These are phyloP conservation scores for Cymodocea nodosa DNA, from an alignment of 116 monocot genomes.

Conservation along the genomic window DNA sequence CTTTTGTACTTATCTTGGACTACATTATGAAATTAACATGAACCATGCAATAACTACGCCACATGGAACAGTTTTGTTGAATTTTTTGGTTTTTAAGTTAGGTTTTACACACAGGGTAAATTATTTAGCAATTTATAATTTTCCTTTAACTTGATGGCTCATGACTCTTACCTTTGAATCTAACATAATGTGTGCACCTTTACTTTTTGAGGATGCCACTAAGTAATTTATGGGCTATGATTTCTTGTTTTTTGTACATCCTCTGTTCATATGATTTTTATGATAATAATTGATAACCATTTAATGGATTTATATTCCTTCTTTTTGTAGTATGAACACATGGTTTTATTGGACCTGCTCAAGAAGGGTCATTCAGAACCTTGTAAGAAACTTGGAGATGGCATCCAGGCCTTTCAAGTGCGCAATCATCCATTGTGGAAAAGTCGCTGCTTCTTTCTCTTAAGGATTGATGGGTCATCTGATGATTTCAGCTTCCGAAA, in stretches of 20 bases:
- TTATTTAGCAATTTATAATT: too few relatives aligned
- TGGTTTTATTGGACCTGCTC: slow-evolving; percentile 59
- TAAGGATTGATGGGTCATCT: slow-evolving; percentile 41
- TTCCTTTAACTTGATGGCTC: too few relatives aligned
- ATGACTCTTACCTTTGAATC: too few relatives aligned
- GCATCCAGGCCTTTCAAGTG: slow-evolving; percentile 67
- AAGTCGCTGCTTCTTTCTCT: slow-evolving; percentile 75
- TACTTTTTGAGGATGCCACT: too few relatives aligned
- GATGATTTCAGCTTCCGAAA: slow-evolving; percentile 97
- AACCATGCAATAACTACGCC: too few relatives aligned
- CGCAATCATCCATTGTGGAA: slow-evolving; percentile 59
- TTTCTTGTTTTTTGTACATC: background rate
- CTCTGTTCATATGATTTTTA: background rate
- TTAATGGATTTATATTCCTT: background rate
- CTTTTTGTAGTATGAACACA: slow-evolving; percentile 56
- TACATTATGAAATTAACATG: too few relatives aligned
- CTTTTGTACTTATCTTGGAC: too few relatives aligned
- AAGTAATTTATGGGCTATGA: background rate
- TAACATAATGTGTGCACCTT: too few relatives aligned
- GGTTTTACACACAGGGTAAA: too few relatives aligned
- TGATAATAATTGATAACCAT: too few relatives aligned
- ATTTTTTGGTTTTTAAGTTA: too few relatives aligned
- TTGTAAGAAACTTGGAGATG: slow-evolving; percentile 50
- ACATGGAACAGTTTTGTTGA: too few relatives aligned
- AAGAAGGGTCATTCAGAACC: slow-evolving; percentile 61